Percentiles rank a stretch among this genome's conserved stretches.
Conservation (phyloP, 768 basidiomycete species). For the Mycena venus region DNA sequence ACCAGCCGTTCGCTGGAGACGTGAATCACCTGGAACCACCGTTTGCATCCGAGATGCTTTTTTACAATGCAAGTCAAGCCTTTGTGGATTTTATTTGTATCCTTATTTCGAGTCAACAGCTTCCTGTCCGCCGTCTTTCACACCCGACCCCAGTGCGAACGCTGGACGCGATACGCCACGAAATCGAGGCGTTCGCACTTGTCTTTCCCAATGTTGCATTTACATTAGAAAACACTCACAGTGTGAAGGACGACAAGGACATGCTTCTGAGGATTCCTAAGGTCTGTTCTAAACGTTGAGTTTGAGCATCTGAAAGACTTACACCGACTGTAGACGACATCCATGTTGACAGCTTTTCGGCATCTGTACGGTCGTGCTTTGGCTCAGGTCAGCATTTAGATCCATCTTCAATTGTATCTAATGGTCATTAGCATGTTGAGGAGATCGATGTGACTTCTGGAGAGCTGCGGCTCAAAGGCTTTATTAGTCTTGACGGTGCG, state of each 20-base stretch:
- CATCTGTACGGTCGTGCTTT: slow-evolving; percentile 81
- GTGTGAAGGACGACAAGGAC: slow-evolving; percentile 55
- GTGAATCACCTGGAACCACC: slow-evolving; percentile 82
- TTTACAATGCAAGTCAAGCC: slow-evolving; percentile 78
- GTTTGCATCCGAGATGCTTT: slow-evolving; percentile 90
- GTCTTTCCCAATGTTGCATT: slow-evolving; percentile 81
- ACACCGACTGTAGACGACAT: slow-evolving; percentile 63
- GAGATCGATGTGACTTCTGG: slow-evolving; percentile 66
- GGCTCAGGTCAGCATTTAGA: slow-evolving; percentile 65
- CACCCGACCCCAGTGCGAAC: slow-evolving; percentile 73
- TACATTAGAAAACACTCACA: slow-evolving; percentile 69
- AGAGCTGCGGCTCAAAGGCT: slow-evolving; percentile 76
- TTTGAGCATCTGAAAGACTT: neutral
- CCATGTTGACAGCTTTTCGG: slow-evolving; percentile 76
- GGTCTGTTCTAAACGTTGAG: slow-evolving; percentile 55
- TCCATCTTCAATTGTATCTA: slow-evolving; percentile 14
- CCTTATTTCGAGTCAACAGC: slow-evolving; percentile 58
- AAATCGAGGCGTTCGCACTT: slow-evolving; percentile 81
- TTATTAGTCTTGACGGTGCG: slow-evolving; percentile 85
- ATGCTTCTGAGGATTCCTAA: slow-evolving; percentile 73
- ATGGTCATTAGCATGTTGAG: slow-evolving; percentile 72
- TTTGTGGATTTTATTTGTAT: slow-evolving; percentile 15
- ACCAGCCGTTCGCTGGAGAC: slow-evolving; percentile 80
- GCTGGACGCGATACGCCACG: slow-evolving; percentile 75
- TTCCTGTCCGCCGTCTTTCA: slow-evolving; percentile 84